Percentiles rank a stretch among this genome's conserved stretches.
phyloP scores from a whole-genome alignment of 2,329 filamentous ascomycete genomes.

The Cryphonectria carpinicola region DNA sequence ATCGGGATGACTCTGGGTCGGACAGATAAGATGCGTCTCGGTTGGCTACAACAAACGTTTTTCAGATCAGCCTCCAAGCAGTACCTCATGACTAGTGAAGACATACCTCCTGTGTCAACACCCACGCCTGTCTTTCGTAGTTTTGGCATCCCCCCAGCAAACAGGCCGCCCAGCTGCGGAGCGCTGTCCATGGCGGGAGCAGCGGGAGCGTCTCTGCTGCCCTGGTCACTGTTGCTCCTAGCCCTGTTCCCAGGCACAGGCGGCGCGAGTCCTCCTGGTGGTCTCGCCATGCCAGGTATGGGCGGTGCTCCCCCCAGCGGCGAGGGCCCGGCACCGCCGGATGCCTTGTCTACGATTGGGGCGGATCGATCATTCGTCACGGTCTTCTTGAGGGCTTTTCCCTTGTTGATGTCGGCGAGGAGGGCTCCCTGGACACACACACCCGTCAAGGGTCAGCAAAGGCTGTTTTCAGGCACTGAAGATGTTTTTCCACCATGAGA shows the following conservation, averaged over 20 bases:
- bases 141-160: conserved; percentile 95
- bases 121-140: conserved; percentile 84
- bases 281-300: conserved; percentile 66
- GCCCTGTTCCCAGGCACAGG: conserved; percentile 72
- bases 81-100: not conserved
- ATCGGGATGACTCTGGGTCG: conserved; percentile 68
- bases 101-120: conserved; percentile 70
- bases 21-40: conserved; percentile 75
- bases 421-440: conserved; percentile 71
- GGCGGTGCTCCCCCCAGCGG: conserved; percentile 78
- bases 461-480: not conserved
- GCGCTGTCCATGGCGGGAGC: conserved; percentile 58
- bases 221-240: conserved; percentile 83
- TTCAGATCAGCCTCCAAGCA: conserved; percentile 31
- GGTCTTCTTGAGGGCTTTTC: conserved; percentile 77
- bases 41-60: conserved; percentile 51
- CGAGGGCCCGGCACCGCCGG: conserved; percentile 60
- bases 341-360: conserved; percentile 65
- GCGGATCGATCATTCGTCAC: conserved; percentile 93
- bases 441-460: conserved; percentile 26
- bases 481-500: not conserved
- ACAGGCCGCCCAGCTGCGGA: conserved; percentile 84
- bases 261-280: conserved; percentile 70
- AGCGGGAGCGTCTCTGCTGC: conserved; percentile 47
- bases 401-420: conserved; percentile 85